These are phyloP conservation scores for Candida insectorum DNA, from an alignment of 805 yeast genomes.

Conservation along the genomic window DNA sequence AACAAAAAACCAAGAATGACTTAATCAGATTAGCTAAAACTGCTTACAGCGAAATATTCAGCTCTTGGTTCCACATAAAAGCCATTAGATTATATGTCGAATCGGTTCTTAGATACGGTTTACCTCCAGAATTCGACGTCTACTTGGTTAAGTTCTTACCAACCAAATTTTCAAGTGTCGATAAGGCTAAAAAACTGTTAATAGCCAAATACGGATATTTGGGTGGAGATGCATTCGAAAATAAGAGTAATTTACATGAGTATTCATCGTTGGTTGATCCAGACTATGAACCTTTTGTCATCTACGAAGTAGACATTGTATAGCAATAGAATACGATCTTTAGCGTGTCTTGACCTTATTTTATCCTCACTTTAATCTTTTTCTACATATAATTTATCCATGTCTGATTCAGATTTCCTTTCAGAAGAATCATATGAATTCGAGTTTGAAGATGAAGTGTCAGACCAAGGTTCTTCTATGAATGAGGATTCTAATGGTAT, in stretches of 20 bases:
- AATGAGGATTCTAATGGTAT: conserved; percentile 22
- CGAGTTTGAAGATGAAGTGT: conserved; percentile 25
- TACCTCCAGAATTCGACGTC: conserved; percentile 84
- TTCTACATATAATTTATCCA: too few species aligned
- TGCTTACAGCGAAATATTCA: conserved; percentile 82
- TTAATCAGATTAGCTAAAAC: conserved; percentile 78
- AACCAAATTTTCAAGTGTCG: conserved; percentile 30
- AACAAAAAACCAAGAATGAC: conserved; percentile 71
- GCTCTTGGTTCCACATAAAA: conserved; percentile 89
- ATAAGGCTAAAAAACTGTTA: conserved; percentile 66
- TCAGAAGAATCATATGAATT: conserved; percentile 42
- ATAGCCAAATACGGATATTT: conserved; percentile 78
- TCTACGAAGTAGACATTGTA: conserved; percentile 52
- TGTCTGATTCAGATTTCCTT: conserved; percentile 33
- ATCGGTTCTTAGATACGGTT: conserved; percentile 90
- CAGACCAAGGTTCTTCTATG: conserved; percentile 18
- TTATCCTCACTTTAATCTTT: too few species aligned
- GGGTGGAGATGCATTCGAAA: conserved; percentile 83
- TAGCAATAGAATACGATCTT: too few species aligned
- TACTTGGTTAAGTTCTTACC: conserved; percentile 45
- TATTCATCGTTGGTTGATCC: conserved; percentile 91
- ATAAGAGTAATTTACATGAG: conserved; percentile 73
- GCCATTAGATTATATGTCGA: conserved; percentile 87
- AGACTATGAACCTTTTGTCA: conserved; percentile 94
- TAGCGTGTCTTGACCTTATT: too few species aligned